Evolutionary conservation across 2,329 filamentous ascomycete genomes (phyloP).

Genomic region (Xylariaceae sp.): DNA sequence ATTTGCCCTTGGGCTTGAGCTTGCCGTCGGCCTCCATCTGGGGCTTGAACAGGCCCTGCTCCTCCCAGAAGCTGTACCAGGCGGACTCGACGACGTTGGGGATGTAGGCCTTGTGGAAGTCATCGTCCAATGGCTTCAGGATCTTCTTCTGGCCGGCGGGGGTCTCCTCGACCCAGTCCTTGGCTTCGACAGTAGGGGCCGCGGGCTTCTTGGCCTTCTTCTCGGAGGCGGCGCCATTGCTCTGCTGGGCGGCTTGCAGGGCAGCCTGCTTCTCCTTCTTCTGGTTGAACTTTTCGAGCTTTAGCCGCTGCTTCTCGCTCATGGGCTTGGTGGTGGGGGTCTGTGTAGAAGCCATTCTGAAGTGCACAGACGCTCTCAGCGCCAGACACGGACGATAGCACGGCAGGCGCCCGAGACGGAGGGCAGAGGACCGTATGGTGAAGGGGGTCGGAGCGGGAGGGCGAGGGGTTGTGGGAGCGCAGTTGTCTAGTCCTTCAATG

Average conservation of each 20-base stretch:
- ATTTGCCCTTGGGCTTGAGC: slow-evolving; percentile 2
- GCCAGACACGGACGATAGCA: not conserved
- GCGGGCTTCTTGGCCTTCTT: slow-evolving; percentile 2
- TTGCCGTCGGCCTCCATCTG: not conserved
- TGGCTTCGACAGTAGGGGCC: not conserved
- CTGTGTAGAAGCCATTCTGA: slow-evolving; percentile 3
- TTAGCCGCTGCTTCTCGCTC: slow-evolving; percentile 6
- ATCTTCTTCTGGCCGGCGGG: not conserved
- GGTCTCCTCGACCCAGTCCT: slow-evolving; percentile 2
- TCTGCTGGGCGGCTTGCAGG: not conserved
- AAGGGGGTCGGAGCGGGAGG: not conserved
- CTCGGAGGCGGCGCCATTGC: not conserved
- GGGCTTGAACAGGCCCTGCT: slow-evolving; percentile 3
- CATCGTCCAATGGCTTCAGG: slow-evolving; percentile 1
- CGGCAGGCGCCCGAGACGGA: not conserved
- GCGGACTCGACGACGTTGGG: slow-evolving; percentile 6
- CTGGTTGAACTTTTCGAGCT: slow-evolving; percentile 1
- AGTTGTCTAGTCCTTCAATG: not conserved
- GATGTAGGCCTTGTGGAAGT: slow-evolving; percentile 4
- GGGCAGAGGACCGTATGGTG: not conserved
- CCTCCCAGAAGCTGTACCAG: slow-evolving; percentile 9
- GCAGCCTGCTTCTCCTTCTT: slow-evolving; percentile 1
- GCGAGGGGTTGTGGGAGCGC: not conserved
- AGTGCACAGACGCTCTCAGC: not conserved
- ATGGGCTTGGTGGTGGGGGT: not conserved